Conservation (phyloP, 2,329 filamentous ascomycete genomes). For the Alternaria infectoria region DNA sequence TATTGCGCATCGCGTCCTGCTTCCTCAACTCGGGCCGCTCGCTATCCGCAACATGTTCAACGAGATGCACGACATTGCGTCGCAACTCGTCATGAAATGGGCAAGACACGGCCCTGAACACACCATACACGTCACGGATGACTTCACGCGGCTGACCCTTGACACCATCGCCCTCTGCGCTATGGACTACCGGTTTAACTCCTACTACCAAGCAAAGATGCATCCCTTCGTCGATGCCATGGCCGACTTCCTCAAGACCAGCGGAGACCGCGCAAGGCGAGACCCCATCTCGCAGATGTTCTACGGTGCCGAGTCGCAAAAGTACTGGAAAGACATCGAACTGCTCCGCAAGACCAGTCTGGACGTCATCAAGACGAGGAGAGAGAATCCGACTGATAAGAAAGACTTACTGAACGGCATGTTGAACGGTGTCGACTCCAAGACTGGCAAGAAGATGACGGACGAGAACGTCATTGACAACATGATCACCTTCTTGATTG, state of each 20-base stretch:
- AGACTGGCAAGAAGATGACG: conserved; percentile 64
- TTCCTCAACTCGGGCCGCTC: conserved; percentile 73
- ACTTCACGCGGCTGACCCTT: conserved; percentile 48
- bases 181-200: conserved; percentile 53
- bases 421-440: conserved; percentile 64
- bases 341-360: conserved; percentile 62
- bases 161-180: conserved; percentile 49
- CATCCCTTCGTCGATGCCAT: conserved; percentile 49
- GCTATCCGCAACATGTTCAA: conserved; percentile 72
- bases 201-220: conserved; percentile 35
- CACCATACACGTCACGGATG: conserved; percentile 44
- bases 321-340: conserved; percentile 62
- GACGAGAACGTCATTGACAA: conserved; percentile 71
- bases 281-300: conserved; percentile 43
- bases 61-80: conserved; percentile 63
- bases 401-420: conserved; percentile 68
- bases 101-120: conserved; percentile 58
- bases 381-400: conserved; percentile 60
- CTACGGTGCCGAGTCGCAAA: conserved; percentile 47
- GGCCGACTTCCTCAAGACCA: conserved; percentile 46
- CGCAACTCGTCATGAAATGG: conserved; percentile 72
- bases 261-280: conserved; percentile 41
- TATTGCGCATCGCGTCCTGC: conserved; percentile 68
- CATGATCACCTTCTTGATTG: conserved; percentile 70
- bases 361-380: conserved; percentile 64